Percentiles rank a stretch among this genome's conserved stretches.
Conservation (phyloP, 805 yeast genomes). For the Pichia sporocuriosa region DNA sequence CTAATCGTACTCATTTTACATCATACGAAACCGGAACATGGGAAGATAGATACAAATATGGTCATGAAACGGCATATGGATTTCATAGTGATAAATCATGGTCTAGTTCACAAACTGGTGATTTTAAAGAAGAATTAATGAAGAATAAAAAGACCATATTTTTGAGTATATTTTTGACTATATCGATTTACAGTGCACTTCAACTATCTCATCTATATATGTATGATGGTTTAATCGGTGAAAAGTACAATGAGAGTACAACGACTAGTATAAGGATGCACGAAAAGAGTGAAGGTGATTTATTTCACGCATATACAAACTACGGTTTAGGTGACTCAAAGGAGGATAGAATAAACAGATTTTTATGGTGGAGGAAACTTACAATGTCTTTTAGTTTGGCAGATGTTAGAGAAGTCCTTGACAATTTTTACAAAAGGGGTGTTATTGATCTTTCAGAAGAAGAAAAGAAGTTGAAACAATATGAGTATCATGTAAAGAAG, state of each 20-base stretch:
- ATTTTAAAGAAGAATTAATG: constrained; percentile 22
- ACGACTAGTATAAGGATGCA: constrained; percentile 26
- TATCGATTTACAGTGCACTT: constrained; percentile 23
- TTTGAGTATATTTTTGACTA: constrained; percentile 21
- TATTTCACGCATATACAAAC: constrained; percentile 39
- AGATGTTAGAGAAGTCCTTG: constrained; percentile 20
- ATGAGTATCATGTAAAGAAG: not conserved
- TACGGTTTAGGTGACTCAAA: constrained; percentile 46
- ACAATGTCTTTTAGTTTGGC: constrained; percentile 23
- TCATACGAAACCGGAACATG: constrained; percentile 24
- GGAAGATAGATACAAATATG: constrained; percentile 24
- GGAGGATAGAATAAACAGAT: constrained; percentile 47
- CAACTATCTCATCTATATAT: constrained; percentile 27
- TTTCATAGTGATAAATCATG: constrained; percentile 24
- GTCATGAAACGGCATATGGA: constrained; percentile 21
- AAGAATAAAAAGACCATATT: constrained; percentile 26
- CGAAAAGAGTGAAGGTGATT: constrained; percentile 35
- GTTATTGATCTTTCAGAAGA: constrained; percentile 7
- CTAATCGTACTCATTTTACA: constrained; percentile 7
- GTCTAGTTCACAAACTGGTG: constrained; percentile 22
- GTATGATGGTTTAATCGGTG: constrained; percentile 29
- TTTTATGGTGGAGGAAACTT: constrained; percentile 46
- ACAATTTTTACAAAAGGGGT: constrained; percentile 16
- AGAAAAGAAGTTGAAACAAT: constrained; percentile 1
- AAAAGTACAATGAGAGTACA: constrained; percentile 19